Evolutionary conservation across 1,284 basidiomycete species (phyloP), one percentile per base, ranked within the genome.

Genomic region (Pseudozyma tsukubaensis): DNA sequence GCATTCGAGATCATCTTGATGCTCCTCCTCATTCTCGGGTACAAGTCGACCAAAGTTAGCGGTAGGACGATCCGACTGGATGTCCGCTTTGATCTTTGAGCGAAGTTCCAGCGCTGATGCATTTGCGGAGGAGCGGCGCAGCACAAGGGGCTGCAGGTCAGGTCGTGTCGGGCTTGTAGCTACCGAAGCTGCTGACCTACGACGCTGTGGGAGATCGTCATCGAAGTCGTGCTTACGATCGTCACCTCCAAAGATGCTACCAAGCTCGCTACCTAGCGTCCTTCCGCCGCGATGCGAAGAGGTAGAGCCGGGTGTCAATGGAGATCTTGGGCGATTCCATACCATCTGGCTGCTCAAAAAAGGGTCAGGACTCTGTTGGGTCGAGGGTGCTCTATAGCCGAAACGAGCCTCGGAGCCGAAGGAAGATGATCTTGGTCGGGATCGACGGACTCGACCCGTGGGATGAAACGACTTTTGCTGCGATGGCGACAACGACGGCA

Each of bases 201-300:
- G 64, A 19, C 34, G 39, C 32, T 69, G 69, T 19, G 69, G 69
- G 18, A 72, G 50, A 29, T 72, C 68, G 40, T 72, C 65, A 57
- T 69, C 58, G 34, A 72, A 64, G 44, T 70, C 68, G 35, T 61
- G 43, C 54, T 59, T 59, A 29, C 76, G 71, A 29, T 79, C 77
- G 32, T 68, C 69, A 16, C 66, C 74, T 16, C 76, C 79, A 52
- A 72, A 74, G 54, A 78, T 67, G 64, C 78, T 80, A n/a, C 79
- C 77, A 11, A 80, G 69, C 69, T 80, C 79, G 48, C 78, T 81
- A 10, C 71, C 78, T 14, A 81, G 58, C 13, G 71, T 76, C 18
- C 69, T 51, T 29, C 24, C 24, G n/a, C 62, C 72, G 14, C 62
- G 64, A 18, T 64, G 37, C 4, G 67, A 60, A 47, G 52, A 52